phyloP scores from a whole-genome alignment of 371 early-diverging fungal species.

The Mycotypha africana region DNA sequence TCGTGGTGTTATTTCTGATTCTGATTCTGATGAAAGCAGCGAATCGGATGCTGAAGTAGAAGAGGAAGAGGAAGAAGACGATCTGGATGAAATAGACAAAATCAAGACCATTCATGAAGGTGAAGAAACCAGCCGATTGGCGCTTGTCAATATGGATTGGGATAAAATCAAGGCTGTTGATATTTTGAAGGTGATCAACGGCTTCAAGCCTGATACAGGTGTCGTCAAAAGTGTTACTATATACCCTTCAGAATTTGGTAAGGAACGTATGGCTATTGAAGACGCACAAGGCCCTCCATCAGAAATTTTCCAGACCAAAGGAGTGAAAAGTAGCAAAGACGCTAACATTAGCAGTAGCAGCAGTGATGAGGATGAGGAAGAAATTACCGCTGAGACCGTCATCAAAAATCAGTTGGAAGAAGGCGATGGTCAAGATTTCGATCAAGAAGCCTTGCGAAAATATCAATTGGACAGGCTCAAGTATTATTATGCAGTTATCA shows the following conservation, averaged over 20 bases:
- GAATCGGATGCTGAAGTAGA: conserved; percentile 47
- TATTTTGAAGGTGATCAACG: conserved; percentile 81
- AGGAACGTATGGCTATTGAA: conserved; percentile 77
- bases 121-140: conserved; percentile 85
- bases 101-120: conserved; percentile 63
- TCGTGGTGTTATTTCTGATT: conserved; percentile 65
- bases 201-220: conserved; percentile 78
- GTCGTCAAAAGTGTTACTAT: conserved; percentile 75
- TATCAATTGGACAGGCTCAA: conserved; percentile 91
- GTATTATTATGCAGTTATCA: conserved; percentile 95
- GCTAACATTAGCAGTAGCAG: conserved; percentile 13
- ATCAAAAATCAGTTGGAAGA: conserved; percentile 54
- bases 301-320: conserved; percentile 57
- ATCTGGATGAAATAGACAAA: conserved; percentile 51
- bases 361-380: conserved; percentile 45
- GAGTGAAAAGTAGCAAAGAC: background rate
- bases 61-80: conserved; percentile 55
- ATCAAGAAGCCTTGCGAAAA: conserved; percentile 78
- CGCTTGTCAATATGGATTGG: conserved; percentile 96
- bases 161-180: conserved; percentile 86
- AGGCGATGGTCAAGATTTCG: conserved; percentile 69
- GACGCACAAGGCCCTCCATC: conserved; percentile 79
- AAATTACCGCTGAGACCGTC: conserved; percentile 42
- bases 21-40: conserved; percentile 47
- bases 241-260: conserved; percentile 96